Percentiles rank a stretch among this genome's conserved stretches.
These are phyloP conservation scores for Chaetomium fimeti DNA, from an alignment of 495 filamentous ascomycete genomes.

Conservation along the genomic window DNA sequence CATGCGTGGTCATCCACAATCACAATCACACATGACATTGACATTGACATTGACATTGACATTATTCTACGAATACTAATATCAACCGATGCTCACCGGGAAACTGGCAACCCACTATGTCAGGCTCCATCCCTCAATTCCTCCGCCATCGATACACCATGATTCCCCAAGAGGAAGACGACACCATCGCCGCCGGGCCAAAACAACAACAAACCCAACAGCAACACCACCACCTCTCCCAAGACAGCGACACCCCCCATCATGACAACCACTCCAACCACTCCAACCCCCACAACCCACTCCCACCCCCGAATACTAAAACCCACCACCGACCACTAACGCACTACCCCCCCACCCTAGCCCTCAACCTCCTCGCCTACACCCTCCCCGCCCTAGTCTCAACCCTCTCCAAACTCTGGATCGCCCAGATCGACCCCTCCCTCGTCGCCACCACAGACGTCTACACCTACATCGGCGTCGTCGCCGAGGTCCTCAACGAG, in stretches of 20 bases:
- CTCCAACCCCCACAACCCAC: too few relatives aligned
- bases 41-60: too few relatives aligned
- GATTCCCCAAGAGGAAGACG: not conserved
- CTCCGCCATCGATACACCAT: not conserved
- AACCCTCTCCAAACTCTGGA: slow-evolving; percentile 72
- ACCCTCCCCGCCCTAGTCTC: slow-evolving; percentile 66
- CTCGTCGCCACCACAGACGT: slow-evolving; percentile 67
- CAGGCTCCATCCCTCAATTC: not conserved
- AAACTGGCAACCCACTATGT: not conserved
- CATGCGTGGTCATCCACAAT: too few relatives aligned
- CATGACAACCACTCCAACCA: not conserved
- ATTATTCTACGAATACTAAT: too few relatives aligned
- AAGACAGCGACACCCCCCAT: not conserved
- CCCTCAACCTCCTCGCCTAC: slow-evolving; percentile 65
- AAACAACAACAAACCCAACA: too few relatives aligned
- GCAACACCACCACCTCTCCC: not conserved
- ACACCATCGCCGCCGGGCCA: not conserved
- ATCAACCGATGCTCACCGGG: too few relatives aligned
- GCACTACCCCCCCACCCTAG: slow-evolving; percentile 55
- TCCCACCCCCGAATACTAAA: too few relatives aligned
- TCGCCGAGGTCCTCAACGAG: slow-evolving; percentile 71
- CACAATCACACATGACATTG: too few relatives aligned
- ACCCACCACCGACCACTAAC: not conserved
- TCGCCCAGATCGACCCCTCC: slow-evolving; percentile 64
- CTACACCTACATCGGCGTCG: slow-evolving; percentile 58